Base-by-base conservation (phyloP, 2,329 filamentous ascomycete species). In the Botryotinia globosa region DNA sequence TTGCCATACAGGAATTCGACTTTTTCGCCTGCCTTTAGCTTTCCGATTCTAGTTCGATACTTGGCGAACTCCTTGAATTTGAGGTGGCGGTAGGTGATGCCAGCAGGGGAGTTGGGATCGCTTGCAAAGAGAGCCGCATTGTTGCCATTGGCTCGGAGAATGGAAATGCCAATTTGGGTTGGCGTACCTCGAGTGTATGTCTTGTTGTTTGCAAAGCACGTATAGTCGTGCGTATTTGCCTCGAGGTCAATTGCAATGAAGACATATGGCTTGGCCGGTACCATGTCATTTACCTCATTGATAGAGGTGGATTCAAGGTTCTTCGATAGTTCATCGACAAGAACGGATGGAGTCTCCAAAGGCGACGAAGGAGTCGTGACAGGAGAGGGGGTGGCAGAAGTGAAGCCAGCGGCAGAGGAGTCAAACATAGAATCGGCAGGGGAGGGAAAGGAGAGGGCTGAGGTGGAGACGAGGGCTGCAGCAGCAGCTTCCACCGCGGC, bases 191-290 rank as follows among this genome's bases (percentile, higher is more conserved):
- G 32, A 1, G 64, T 25, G 5, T 34, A 48, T 0, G 12, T 22
- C 3, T 29, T 9, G 4, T 44, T 44, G 2, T 29, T 45, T 0
- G 29, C 20, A 18, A 16, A 56, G 3, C n/a, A 42, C 10, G 51
- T 29, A 7, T 20, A 68, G 0, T 20, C 9, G 14, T 61, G 29
- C 6, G 63, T 68, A 4, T 64, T 72, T 2, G 62, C 62, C n/a
- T 72, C 70, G 10, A 72, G 20, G 12, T 72, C 70, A 12, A 72
- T 44, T 2, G 70, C 22, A 1, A 72, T n/a, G 22, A 66, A 72
- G 1, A 72, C 63, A 22, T 51, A 63, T 16, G 32, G 25, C 1
- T 65, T 65, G n/a, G 12, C 20, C 5, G 63, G 63, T 5, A 0
- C 25, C 20, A 8, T 9, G 7, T 29, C 8, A 2, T 8, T 12